phyloP scores from a whole-genome alignment of 805 yeast genomes.

The Candida silvicultrix region DNA sequence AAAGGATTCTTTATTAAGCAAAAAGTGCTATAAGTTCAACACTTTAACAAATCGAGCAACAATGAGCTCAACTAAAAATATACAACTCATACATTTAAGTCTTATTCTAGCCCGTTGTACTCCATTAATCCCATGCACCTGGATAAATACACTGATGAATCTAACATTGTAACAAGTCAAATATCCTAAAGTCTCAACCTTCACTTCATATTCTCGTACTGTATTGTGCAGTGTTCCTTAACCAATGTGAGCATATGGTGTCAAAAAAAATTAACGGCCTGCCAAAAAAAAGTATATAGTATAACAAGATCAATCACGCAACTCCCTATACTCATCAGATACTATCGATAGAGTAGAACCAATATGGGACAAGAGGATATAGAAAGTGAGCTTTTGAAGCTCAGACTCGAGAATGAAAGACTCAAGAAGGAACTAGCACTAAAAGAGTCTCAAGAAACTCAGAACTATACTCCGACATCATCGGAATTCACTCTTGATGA shows the following conservation, averaged over 20 bases:
- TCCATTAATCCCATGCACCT: too few relatives aligned
- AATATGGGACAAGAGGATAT: neutral
- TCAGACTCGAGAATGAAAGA: slow-evolving; percentile 11
- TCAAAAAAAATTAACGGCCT: neutral
- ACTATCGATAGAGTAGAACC: too few relatives aligned
- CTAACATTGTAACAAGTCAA: too few relatives aligned
- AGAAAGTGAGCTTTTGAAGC: slow-evolving; percentile 5
- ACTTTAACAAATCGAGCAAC: too few relatives aligned
- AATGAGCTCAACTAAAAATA: too few relatives aligned
- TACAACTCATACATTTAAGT: neutral
- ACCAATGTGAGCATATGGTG: neutral
- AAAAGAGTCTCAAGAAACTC: neutral
- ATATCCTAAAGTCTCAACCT: too few relatives aligned
- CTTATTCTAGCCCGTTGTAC: too few relatives aligned
- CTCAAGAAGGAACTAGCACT: neutral
- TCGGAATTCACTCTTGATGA: slow-evolving; percentile 46
- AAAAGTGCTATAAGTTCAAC: slow-evolving; percentile 54
- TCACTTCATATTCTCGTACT: too few relatives aligned
- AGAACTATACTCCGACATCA: neutral
- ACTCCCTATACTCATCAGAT: too few relatives aligned
- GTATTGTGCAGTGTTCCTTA: neutral
- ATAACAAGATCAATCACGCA: neutral
- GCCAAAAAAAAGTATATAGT: neutral
- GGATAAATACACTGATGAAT: too few relatives aligned
- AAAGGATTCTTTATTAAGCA: slow-evolving; percentile 82